These are phyloP conservation scores for Gonapodya prolifera DNA, from an alignment of 192 early-diverging fungal species.

Conservation along the genomic window DNA sequence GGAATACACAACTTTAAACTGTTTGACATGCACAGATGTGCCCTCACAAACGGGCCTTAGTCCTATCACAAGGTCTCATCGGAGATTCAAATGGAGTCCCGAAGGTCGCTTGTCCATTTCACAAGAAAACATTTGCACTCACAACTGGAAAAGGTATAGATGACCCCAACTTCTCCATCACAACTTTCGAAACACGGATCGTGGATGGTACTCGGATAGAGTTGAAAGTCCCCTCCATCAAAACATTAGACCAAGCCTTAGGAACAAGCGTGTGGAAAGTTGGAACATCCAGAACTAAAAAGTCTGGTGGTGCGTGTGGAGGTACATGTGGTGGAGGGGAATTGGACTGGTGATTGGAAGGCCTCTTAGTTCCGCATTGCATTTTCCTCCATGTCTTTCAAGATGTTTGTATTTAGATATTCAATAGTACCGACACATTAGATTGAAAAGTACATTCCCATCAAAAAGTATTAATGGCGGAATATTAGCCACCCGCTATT, in stretches of 20 bases:
- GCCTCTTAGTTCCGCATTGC: no score
- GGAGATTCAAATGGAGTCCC: constrained; percentile 24
- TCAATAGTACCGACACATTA: no score
- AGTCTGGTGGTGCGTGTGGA: not conserved
- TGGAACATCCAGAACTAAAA: not conserved
- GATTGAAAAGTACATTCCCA: no score
- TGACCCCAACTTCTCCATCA: not conserved
- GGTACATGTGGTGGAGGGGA: not conserved
- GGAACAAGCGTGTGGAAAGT: not conserved
- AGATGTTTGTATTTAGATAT: no score
- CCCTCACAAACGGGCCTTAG: constrained; percentile 59
- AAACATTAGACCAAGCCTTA: not conserved
- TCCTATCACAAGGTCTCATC: constrained; percentile 44
- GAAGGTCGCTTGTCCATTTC: constrained; percentile 54
- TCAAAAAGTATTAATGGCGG: no score
- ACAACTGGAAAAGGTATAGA: constrained; percentile 32
- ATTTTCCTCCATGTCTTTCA: no score
- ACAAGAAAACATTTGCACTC: constrained; percentile 48
- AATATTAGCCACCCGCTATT: no score
- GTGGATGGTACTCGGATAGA: not conserved
- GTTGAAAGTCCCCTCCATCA: not conserved
- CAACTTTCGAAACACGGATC: not conserved
- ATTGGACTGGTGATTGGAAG: no score
- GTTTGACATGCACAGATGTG: constrained; percentile 34
- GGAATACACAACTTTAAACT: no score